phyloP scores from a whole-genome alignment of 257 asterid genomes.

The Solanum habrochaites region DNA sequence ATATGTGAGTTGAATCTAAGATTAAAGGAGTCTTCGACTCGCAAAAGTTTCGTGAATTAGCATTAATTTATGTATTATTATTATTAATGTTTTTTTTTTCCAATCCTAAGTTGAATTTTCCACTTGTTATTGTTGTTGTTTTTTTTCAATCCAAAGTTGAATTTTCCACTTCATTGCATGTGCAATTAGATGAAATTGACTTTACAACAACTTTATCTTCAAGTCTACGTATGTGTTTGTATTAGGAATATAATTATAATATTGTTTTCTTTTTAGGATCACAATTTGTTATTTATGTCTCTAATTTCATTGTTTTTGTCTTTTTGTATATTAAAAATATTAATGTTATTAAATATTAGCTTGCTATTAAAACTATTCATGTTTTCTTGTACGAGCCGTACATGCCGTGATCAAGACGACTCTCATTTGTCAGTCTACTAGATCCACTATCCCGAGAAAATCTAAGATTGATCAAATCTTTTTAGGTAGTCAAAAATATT shows the following conservation, averaged over 20 bases:
- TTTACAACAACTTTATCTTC: background rate
- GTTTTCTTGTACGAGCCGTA: background rate
- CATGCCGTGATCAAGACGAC: conserved; percentile 1
- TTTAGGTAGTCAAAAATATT: background rate
- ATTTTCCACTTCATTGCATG: background rate
- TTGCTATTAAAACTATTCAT: background rate
- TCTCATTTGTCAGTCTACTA: background rate
- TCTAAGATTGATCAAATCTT: background rate
- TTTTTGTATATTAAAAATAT: background rate
- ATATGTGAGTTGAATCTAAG: background rate
- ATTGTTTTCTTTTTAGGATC: background rate
- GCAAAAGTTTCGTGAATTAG: background rate
- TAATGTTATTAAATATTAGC: background rate
- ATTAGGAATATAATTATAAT: background rate
- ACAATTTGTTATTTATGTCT: background rate
- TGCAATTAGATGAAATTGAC: background rate
- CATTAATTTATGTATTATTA: background rate
- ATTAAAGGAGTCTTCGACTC: background rate
- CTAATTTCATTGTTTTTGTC: background rate
- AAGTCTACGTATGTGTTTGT: background rate
- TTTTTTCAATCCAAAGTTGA: background rate
- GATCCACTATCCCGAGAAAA: background rate
- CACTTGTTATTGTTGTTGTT: background rate
- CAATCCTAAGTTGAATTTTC: background rate
- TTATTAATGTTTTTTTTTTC: too few relatives aligned